Conservation (phyloP, 441 rosid species). For the Manihot esculenta region DNA sequence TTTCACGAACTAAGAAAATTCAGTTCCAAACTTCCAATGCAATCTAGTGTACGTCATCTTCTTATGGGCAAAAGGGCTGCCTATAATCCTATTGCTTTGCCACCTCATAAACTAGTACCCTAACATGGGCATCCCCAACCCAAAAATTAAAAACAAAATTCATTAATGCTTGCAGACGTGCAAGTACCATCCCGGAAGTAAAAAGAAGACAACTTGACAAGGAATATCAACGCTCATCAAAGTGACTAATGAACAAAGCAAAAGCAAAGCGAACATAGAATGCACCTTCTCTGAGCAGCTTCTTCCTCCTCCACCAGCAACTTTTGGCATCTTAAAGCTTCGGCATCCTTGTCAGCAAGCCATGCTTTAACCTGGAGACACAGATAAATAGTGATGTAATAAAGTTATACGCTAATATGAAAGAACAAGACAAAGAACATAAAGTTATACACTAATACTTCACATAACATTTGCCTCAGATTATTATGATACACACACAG, state of each 20-base stretch:
- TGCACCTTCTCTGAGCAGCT: slow-evolving; percentile 83
- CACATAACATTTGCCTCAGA: background rate
- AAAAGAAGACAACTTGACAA: background rate
- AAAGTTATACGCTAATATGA: no score
- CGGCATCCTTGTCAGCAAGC: slow-evolving; percentile 94
- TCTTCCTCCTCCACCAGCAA: slow-evolving; percentile 96
- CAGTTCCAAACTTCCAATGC: background rate
- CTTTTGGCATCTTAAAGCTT: slow-evolving; percentile 91
- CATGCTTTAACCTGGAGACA: slow-evolving; percentile 69
- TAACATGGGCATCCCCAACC: background rate
- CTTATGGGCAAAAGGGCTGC: no score
- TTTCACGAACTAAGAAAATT: background rate
- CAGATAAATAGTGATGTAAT: slow-evolving; percentile 16
- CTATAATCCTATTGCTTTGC: background rate
- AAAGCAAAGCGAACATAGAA: slow-evolving; percentile 12
- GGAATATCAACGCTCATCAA: background rate
- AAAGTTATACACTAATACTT: background rate
- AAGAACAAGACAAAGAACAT: no score
- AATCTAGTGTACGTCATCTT: background rate
- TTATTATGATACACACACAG: background rate
- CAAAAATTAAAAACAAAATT: slow-evolving; percentile 1
- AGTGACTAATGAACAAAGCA: background rate
- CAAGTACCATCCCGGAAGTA: background rate
- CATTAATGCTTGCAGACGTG: background rate
- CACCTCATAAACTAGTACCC: background rate